Conservation (phyloP, 1,139 yeast genomes). For the Taiozyma sp. region DNA sequence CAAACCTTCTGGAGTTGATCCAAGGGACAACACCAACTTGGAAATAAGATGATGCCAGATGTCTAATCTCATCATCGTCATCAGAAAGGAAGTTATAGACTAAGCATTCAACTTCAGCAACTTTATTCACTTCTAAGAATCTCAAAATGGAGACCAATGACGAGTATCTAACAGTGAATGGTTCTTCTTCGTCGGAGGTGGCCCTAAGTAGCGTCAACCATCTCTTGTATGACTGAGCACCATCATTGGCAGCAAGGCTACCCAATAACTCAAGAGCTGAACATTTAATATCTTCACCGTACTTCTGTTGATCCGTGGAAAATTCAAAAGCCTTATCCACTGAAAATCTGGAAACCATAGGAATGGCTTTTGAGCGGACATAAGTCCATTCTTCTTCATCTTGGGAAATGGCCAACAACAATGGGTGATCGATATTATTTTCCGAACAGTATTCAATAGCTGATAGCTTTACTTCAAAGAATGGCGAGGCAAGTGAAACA, state of each 20-base stretch:
- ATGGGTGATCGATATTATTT: slow-evolving; percentile 1
- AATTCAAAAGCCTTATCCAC: slow-evolving; percentile 16
- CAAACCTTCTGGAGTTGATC: slow-evolving; percentile 21
- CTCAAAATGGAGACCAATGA: slow-evolving; percentile 41
- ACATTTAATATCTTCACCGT: slow-evolving; percentile 43
- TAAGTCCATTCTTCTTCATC: slow-evolving; percentile 16
- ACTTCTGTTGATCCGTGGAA: slow-evolving; percentile 20
- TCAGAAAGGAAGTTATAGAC: slow-evolving; percentile 46
- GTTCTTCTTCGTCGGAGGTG: slow-evolving; percentile 38
- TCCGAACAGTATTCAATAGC: slow-evolving; percentile 32
- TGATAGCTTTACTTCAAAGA: slow-evolving; percentile 46
- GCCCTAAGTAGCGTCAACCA: slow-evolving; percentile 31
- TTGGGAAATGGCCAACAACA: slow-evolving; percentile 17
- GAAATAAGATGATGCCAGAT: slow-evolving; percentile 31
- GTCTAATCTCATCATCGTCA: slow-evolving; percentile 53
- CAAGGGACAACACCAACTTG: slow-evolving; percentile 27
- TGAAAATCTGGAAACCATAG: slow-evolving; percentile 16
- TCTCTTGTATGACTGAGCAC: slow-evolving; percentile 9
- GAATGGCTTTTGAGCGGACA: slow-evolving; percentile 14
- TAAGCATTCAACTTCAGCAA: slow-evolving; percentile 13
- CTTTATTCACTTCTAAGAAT: slow-evolving; percentile 16
- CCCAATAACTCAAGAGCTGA: slow-evolving; percentile 50
- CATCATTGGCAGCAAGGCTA: slow-evolving; percentile 29
- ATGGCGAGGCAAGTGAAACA: slow-evolving; percentile 33
- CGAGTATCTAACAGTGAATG: slow-evolving; percentile 43